phyloP scores from a whole-genome alignment of 1,284 basidiomycete species.

The Microbotryum intermedium region DNA sequence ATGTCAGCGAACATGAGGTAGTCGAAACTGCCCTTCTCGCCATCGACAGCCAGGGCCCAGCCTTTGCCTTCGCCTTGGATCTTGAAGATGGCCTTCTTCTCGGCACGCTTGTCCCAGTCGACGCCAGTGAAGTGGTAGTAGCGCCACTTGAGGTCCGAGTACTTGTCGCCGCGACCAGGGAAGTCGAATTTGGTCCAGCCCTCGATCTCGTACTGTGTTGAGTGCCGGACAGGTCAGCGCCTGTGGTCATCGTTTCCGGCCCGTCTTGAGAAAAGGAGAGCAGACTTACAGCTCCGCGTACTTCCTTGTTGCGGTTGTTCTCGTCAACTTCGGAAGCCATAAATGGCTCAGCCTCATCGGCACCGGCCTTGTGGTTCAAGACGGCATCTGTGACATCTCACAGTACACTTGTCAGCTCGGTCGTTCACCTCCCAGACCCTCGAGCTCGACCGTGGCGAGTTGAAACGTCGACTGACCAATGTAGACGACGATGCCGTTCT shows the following conservation, averaged over 20 bases:
- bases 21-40: constrained; percentile 43
- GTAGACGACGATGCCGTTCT: constrained; percentile 53
- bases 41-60: constrained; percentile 42
- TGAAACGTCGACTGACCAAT: constrained; percentile 48
- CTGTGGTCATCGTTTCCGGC: too few species aligned
- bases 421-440: too few species aligned
- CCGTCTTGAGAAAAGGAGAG: not conserved
- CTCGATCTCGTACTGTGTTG: constrained; percentile 55
- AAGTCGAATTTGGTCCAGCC: constrained; percentile 82
- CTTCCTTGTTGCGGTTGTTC: constrained; percentile 44
- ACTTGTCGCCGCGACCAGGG: constrained; percentile 60
- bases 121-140: constrained; percentile 50
- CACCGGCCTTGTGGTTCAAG: constrained; percentile 56
- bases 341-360: constrained; percentile 67
- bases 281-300: constrained; percentile 45
- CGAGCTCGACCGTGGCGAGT: too few species aligned
- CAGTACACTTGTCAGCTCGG: constrained; percentile 35
- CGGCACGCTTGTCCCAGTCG: constrained; percentile 71
- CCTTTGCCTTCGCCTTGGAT: constrained; percentile 51
- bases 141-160: constrained; percentile 47
- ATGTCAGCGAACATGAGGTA: constrained; percentile 44
- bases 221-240: too few species aligned
- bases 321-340: constrained; percentile 64
- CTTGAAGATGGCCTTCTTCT: constrained; percentile 39
- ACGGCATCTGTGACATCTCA: constrained; percentile 46